These are phyloP conservation scores for Rutidosis leptorrhynchoides DNA, from an alignment of 129 eudicot genomes.

Conservation along the genomic window DNA sequence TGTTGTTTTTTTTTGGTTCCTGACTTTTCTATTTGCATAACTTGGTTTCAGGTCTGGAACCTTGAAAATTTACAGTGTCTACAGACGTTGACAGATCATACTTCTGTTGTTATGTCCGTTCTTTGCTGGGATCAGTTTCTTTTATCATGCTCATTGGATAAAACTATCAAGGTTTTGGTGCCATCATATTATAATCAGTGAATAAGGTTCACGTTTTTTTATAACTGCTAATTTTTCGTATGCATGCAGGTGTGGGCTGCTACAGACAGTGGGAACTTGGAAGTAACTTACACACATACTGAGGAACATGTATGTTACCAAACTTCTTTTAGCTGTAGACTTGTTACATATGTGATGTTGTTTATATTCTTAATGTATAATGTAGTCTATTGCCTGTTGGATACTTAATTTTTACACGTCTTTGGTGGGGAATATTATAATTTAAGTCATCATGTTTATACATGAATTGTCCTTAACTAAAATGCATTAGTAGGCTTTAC, in stretches of 20 bases:
- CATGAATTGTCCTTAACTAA: conserved; percentile 13
- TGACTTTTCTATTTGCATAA: conserved; percentile 1
- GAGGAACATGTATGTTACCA: conserved; percentile 70
- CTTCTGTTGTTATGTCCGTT: conserved; percentile 91
- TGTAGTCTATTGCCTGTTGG: not conserved
- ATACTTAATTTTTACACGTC: conserved; percentile 8
- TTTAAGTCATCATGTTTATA: not conserved
- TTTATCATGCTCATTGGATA: conserved; percentile 79
- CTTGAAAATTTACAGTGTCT: conserved; percentile 89
- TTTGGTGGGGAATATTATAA: not conserved
- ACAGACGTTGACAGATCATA: conserved; percentile 77
- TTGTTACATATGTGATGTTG: conserved; percentile 13
- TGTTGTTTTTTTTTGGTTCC: not conserved
- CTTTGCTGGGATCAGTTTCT: conserved; percentile 98
- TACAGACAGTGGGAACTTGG: conserved; percentile 75
- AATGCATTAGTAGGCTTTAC: not conserved
- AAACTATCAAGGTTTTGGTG: conserved; percentile 76
- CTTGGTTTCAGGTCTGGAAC: conserved; percentile 75
- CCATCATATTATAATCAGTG: not conserved
- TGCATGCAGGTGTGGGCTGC: conserved; percentile 82
- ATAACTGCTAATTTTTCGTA: conserved; percentile 8
- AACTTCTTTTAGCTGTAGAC: not conserved
- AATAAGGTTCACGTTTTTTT: conserved; percentile 2
- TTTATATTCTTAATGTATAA: conserved; percentile 2
- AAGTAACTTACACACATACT: conserved; percentile 74